Percentiles rank a stretch among this genome's conserved stretches.
These are phyloP conservation scores for Naematelia encephala DNA, from an alignment of 768 basidiomycete genomes.

Conservation along the genomic window DNA sequence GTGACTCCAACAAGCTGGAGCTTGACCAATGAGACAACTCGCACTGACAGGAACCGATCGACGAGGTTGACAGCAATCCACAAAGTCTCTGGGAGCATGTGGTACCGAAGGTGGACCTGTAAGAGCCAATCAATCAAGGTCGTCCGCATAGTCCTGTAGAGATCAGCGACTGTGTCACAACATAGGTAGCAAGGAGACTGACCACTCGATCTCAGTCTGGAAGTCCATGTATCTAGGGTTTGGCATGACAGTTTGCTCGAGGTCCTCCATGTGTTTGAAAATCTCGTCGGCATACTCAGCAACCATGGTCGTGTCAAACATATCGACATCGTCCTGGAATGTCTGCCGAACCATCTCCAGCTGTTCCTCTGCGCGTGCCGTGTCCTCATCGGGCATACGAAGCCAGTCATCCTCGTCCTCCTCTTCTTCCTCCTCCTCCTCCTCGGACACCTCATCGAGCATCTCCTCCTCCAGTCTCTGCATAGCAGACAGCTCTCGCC, in stretches of 20 bases:
- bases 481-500: conserved; percentile 59
- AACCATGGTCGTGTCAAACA: conserved; percentile 87
- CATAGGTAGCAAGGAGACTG: conserved; percentile 6
- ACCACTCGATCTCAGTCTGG: conserved; percentile 76
- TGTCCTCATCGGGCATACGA: conserved; percentile 47
- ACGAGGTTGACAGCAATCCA: conserved; percentile 99
- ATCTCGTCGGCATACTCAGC: conserved; percentile 99
- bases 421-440: conserved; percentile 43
- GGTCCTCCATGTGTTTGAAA: conserved; percentile 88
- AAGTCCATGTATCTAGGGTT: conserved; percentile 88
- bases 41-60: conserved; percentile 84
- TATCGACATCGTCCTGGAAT: conserved; percentile 72
- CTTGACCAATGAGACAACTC: conserved; percentile 82
- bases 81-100: conserved; percentile 97
- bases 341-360: conserved; percentile 63
- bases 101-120: conserved; percentile 95
- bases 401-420: conserved; percentile 54
- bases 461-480: conserved; percentile 58
- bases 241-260: conserved; percentile 79
- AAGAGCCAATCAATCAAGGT: conserved; percentile 97
- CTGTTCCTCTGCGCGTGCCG: conserved; percentile 51
- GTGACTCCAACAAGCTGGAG: conserved; percentile 96
- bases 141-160: conserved; percentile 85
- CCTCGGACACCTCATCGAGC: conserved; percentile 47
- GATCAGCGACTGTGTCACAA: neutral